Percentiles rank a stretch among this genome's conserved stretches.
Evolutionary conservation across 371 early-diverging fungal species (phyloP).

Genomic region (Batkoa obscura): DNA sequence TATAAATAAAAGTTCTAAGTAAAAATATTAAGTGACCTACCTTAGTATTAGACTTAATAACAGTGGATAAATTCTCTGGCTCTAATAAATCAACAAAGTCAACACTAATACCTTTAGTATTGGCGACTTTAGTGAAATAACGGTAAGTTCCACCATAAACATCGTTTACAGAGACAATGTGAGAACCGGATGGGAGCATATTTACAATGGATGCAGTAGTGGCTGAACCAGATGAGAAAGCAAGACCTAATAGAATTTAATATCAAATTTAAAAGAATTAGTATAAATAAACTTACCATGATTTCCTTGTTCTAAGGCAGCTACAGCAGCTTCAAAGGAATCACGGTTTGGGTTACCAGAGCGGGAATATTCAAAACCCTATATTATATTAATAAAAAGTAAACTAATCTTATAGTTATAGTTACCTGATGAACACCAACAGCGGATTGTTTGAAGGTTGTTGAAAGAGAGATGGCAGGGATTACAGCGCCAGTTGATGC

Average conservation of each 20-base stretch:
- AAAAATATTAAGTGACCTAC: too few species aligned
- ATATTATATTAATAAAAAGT: too few species aligned
- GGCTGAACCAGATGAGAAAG: conserved; percentile 86
- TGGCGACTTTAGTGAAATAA: conserved; percentile 87
- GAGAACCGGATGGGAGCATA: conserved; percentile 51
- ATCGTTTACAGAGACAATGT: conserved; percentile 83
- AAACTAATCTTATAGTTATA: too few species aligned
- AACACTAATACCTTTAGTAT: conserved; percentile 41
- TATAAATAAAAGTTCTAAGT: too few species aligned
- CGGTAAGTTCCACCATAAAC: conserved; percentile 96
- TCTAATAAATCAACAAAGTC: conserved; percentile 76
- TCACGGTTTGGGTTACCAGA: conserved; percentile 85
- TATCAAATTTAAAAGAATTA: background rate
- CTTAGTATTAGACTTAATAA: conserved; percentile 54
- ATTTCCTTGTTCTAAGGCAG: conserved; percentile 75
- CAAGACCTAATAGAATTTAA: conserved; percentile 24
- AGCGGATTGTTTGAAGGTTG: conserved; percentile 82
- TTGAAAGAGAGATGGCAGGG: conserved; percentile 84
- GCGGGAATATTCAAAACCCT: conserved; percentile 92
- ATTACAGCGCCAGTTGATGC: conserved; percentile 85
- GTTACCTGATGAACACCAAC: conserved; percentile 75
- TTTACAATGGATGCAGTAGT: conserved; percentile 75
- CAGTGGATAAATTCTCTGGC: conserved; percentile 40
- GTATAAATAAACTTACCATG: conserved; percentile 18
- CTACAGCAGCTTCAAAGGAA: conserved; percentile 78